A percentile compares a stretch with the other conserved stretches of the same genome.
These are phyloP conservation scores for Rhazya stricta DNA, from an alignment of 257 asterid species.

Conservation along the genomic window DNA sequence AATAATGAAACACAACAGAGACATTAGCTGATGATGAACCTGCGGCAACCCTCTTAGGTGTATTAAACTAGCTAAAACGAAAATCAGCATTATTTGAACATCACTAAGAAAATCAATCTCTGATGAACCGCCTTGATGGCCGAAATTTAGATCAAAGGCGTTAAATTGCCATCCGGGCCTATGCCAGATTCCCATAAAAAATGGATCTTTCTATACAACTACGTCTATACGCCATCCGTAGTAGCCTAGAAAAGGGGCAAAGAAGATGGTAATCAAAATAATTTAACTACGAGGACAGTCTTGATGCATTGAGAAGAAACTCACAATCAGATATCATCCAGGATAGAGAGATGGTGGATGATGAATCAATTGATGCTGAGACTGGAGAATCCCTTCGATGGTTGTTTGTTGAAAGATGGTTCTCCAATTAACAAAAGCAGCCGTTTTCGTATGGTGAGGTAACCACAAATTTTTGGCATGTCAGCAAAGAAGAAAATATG, in stretches of 20 bases:
- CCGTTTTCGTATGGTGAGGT: too few species aligned
- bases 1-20: not conserved
- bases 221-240: not conserved
- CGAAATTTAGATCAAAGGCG: constrained; percentile 1
- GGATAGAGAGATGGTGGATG: not conserved
- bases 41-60: not conserved
- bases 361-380: not conserved
- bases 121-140: not conserved
- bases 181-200: not conserved
- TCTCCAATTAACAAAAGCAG: not conserved
- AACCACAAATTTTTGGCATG: not conserved
- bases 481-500: not conserved
- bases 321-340: constrained; percentile 9
- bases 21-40: not conserved
- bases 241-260: not conserved
- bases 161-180: not conserved
- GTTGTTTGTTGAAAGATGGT: not conserved
- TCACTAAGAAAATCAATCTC: not conserved
- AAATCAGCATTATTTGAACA: not conserved
- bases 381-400: not conserved
- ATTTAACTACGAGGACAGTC: not conserved
- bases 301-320: not conserved
- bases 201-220: not conserved
- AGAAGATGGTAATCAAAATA: not conserved
- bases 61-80: not conserved